Conservation (phyloP, 140 eudicot species). For the Erigeron philadelphicus region DNA sequence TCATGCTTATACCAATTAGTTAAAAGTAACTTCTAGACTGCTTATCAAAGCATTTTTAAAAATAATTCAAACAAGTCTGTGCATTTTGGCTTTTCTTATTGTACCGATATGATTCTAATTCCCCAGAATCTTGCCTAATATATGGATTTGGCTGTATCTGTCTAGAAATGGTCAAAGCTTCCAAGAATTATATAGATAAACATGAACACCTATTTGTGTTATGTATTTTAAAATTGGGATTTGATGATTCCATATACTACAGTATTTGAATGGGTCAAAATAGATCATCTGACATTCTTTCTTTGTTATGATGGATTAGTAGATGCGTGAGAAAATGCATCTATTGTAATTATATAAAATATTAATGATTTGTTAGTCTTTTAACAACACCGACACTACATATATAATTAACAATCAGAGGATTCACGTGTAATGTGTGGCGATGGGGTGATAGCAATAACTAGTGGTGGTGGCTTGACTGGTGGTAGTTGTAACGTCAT, state of each 20-base stretch:
- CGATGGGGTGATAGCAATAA: no score
- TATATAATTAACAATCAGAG: no score
- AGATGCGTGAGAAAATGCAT: not conserved
- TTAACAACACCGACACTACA: not conserved
- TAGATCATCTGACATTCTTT: not conserved
- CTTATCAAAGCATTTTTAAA: not conserved
- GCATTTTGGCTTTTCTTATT: constrained; percentile 15
- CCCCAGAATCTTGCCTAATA: constrained; percentile 30
- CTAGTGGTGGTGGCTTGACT: no score
- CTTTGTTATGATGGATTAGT: not conserved
- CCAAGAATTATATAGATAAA: not conserved
- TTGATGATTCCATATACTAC: not conserved
- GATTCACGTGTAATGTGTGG: no score
- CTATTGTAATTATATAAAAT: not conserved
- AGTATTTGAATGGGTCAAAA: not conserved
- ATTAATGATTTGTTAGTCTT: no score
- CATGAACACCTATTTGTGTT: not conserved
- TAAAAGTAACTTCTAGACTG: not conserved
- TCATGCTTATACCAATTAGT: not conserved
- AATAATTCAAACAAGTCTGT: not conserved
- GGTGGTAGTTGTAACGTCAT: no score
- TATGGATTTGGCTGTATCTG: constrained; percentile 29
- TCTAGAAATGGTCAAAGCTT: constrained; percentile 30
- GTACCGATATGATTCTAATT: not conserved
- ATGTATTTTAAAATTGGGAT: not conserved